A percentile compares a stretch with the other conserved stretches of the same genome.
These are phyloP conservation scores for Martiniozyma asiatica DNA, from an alignment of 1,139 yeast species.

Conservation along the genomic window DNA sequence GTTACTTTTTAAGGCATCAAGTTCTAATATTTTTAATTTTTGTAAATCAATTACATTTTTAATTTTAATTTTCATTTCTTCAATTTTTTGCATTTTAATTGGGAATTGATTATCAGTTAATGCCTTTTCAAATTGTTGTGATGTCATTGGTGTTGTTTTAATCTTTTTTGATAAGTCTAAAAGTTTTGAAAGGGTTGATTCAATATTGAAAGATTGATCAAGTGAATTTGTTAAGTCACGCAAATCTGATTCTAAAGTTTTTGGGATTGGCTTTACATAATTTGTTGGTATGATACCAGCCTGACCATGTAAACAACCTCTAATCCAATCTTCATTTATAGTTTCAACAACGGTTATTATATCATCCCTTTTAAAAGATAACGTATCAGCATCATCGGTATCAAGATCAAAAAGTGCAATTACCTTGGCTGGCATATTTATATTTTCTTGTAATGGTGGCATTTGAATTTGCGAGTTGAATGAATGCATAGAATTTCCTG, in stretches of 20 bases:
- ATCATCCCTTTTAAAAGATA: slow-evolving; percentile 65
- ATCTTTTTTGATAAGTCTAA: slow-evolving; percentile 22
- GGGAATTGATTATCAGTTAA: slow-evolving; percentile 19
- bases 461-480: no score
- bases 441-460: slow-evolving; percentile 7
- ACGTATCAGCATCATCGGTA: slow-evolving; percentile 59
- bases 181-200: slow-evolving; percentile 48
- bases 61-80: slow-evolving; percentile 12
- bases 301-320: slow-evolving; percentile 72
- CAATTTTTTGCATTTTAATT: slow-evolving; percentile 16
- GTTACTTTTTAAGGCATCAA: slow-evolving; percentile 57
- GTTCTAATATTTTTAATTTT: slow-evolving; percentile 38
- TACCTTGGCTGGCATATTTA: slow-evolving; percentile 39
- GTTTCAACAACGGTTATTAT: slow-evolving; percentile 76
- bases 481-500: slow-evolving; percentile 1
- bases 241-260: slow-evolving; percentile 47
- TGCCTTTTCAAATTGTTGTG: slow-evolving; percentile 18
- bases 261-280: slow-evolving; percentile 73
- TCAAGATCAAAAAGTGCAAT: slow-evolving; percentile 75
- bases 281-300: slow-evolving; percentile 90
- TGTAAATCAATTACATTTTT: slow-evolving; percentile 20
- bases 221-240: slow-evolving; percentile 27
- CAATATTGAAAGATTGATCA: slow-evolving; percentile 45
- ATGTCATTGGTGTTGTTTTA: slow-evolving; percentile 15
- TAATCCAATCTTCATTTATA: slow-evolving; percentile 93